Evolutionary conservation across 257 asterid genomes (phyloP).

Genomic region (Voacanga thouarsii): DNA sequence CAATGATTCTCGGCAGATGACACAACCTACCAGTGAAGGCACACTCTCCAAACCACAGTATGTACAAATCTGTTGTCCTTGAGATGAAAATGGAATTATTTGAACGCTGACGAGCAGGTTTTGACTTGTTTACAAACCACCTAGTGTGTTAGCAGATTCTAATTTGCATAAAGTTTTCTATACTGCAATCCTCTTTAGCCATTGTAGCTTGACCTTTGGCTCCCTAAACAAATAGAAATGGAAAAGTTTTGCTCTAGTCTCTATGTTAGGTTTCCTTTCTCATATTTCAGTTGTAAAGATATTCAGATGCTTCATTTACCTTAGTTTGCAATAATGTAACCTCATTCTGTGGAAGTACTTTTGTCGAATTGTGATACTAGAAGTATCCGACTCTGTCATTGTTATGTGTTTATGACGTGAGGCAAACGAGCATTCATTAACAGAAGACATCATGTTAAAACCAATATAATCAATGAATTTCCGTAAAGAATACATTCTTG

Average conservation of each 20-base stretch:
- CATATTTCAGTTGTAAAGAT: conserved; percentile 10
- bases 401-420: no score
- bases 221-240: not conserved
- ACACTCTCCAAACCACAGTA: conserved; percentile 8
- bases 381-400: no score
- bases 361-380: not conserved
- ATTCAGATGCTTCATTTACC: not conserved
- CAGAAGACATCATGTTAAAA: not conserved
- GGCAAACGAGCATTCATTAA: not conserved
- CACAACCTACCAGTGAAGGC: not conserved
- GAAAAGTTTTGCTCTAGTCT: not conserved
- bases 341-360: not conserved
- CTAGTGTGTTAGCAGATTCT: not conserved
- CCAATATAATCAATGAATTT: not conserved
- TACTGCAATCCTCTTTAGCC: conserved; percentile 6
- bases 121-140: conserved; percentile 5
- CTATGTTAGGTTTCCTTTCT: not conserved
- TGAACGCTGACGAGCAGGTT: conserved; percentile 11
- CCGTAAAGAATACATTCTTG: not conserved
- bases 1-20: not conserved
- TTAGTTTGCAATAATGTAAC: not conserved
- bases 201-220: not conserved
- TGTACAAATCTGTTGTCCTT: conserved; percentile 17
- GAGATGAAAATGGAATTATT: conserved; percentile 13
- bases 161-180: not conserved